Evolutionary conservation across 805 yeast genomes (phyloP), one percentile per base, ranked within the genome.

Genomic region (Pichia occidentalis): DNA sequence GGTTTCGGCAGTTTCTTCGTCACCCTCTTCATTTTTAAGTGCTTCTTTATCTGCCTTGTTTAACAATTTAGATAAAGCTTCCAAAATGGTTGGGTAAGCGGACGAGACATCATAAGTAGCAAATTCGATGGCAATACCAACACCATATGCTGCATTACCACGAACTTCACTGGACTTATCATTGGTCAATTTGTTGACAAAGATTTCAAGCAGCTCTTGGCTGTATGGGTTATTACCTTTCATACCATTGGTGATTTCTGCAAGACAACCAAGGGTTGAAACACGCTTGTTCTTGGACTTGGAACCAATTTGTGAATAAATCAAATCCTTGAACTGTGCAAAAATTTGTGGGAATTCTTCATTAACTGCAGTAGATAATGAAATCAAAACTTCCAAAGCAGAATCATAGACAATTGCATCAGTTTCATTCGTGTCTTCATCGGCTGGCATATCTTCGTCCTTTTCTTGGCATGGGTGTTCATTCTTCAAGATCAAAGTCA

Each of bases 81-180:
- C 68, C 59, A 92, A 71, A 41, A 90, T 75, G 33, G 75, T 68
- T 46, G 77, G 79, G 64, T 80, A 90, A 32, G 74, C 65, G 26
- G 78, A 60, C 27, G 82, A 65, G 47, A 80, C 70, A 51, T 79
- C 84, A 39, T 63, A 62, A 13, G 60, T 44, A 21, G 79, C 66
- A 61, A 64, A 50, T 53, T 74, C 75, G 43, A 77, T 60, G 44
- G 87, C 63, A 44, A 87, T 62, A 52, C 98, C 98, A 49, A 85
- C 77, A 68, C 97, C 98, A 59, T 86, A 92, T 13, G 97, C 96
- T 36, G 97, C 90, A 51, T 87, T 85, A 52, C 95, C 88, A 64
- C 90, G 82, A 42, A 86, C 97, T 56, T 86, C 95, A 46, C 84
- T 68, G 12, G 92, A 81, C 53, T 76, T 76, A 57, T 83, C 87